A percentile compares a stretch with the other conserved stretches of the same genome.
Evolutionary conservation across 768 basidiomycete genomes (phyloP).

Genomic region (Coprinopsis cinerea): DNA sequence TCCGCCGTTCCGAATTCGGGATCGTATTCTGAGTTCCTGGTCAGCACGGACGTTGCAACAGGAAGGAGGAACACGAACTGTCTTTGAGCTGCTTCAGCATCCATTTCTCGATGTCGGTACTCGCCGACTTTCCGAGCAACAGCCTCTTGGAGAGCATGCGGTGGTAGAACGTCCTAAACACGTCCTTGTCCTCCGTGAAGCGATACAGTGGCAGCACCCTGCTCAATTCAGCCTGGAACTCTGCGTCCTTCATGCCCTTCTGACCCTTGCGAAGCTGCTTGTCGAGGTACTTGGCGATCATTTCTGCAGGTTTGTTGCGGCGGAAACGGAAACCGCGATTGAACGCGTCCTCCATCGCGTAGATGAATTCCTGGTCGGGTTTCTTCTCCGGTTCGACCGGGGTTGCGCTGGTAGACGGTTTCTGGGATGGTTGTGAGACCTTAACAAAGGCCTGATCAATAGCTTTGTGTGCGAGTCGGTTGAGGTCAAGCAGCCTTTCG

Average conservation of each 20-base stretch:
- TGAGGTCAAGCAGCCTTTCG: slow-evolving; percentile 61
- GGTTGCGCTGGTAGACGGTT: not conserved
- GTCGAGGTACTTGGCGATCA: slow-evolving; percentile 91
- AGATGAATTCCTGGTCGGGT: slow-evolving; percentile 51
- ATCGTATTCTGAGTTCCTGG: slow-evolving; percentile 65
- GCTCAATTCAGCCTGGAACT: slow-evolving; percentile 60
- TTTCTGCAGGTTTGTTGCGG: slow-evolving; percentile 82
- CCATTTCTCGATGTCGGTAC: slow-evolving; percentile 78
- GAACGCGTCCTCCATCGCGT: slow-evolving; percentile 72
- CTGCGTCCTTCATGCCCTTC: slow-evolving; percentile 53
- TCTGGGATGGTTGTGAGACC: not conserved
- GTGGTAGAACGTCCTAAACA: slow-evolving; percentile 90
- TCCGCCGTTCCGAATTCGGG: slow-evolving; percentile 93
- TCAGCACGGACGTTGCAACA: not conserved
- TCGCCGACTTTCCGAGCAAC: slow-evolving; percentile 78
- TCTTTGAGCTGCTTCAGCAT: slow-evolving; percentile 86
- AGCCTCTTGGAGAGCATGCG: slow-evolving; percentile 83
- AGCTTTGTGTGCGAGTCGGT: slow-evolving; percentile 47
- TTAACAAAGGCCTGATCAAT: slow-evolving; percentile 45
- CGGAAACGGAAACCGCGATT: slow-evolving; percentile 65
- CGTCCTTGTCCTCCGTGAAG: slow-evolving; percentile 89
- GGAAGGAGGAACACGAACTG: slow-evolving; percentile 29
- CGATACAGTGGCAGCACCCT: slow-evolving; percentile 70
- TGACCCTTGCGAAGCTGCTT: slow-evolving; percentile 84
- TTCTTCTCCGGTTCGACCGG: slow-evolving; percentile 22